Evolutionary conservation across 2,329 filamentous ascomycete genomes (phyloP).

Genomic region (Malbranchea zuffiana): DNA sequence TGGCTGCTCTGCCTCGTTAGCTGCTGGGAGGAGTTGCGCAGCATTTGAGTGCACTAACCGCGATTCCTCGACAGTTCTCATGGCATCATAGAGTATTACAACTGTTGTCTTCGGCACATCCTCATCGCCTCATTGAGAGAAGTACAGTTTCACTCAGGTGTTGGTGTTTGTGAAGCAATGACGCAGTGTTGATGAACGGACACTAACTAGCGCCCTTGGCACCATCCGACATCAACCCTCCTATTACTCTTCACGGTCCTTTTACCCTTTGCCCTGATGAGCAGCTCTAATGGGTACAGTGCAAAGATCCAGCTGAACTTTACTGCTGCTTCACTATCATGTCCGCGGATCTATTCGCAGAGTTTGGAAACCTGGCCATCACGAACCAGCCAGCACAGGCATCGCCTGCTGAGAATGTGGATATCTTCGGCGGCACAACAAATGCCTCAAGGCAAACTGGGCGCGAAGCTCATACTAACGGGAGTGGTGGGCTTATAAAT

Average conservation of each 20-base stretch:
- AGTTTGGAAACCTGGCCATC: constrained; percentile 30
- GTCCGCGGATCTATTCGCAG: constrained; percentile 46
- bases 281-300: too few species aligned
- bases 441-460: constrained; percentile 3
- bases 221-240: too few species aligned
- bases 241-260: too few species aligned
- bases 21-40: neutral
- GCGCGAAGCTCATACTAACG: neutral
- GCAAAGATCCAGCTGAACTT: too few species aligned
- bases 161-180: too few species aligned
- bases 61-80: constrained; percentile 47
- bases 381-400: neutral
- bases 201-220: too few species aligned
- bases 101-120: too few species aligned
- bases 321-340: too few species aligned
- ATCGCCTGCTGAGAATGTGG: neutral
- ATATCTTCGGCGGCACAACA: constrained; percentile 1
- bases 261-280: too few species aligned
- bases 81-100: constrained; percentile 24
- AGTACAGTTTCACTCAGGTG: too few species aligned
- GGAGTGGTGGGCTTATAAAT: constrained; percentile 5
- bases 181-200: too few species aligned
- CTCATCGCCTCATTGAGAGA: too few species aligned
- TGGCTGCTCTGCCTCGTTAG: constrained; percentile 35
- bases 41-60: constrained; percentile 30